These are phyloP conservation scores for Solanum hybrid DNA, from an alignment of 305 asterid genomes.

Conservation along the genomic window DNA sequence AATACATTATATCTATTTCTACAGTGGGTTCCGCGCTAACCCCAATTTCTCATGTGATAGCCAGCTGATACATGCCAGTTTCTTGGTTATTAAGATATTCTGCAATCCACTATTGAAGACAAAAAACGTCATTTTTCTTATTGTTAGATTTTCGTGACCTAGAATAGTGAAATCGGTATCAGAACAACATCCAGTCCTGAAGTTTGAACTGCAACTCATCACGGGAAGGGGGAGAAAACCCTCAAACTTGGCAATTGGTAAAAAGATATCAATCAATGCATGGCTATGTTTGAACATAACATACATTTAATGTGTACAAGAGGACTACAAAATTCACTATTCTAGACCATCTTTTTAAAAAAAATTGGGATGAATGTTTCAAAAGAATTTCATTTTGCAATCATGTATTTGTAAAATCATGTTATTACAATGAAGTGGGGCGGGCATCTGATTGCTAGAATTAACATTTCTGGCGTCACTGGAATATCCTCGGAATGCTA, in stretches of 20 bases:
- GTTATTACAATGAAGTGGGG: neutral
- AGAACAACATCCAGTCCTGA: too few species aligned
- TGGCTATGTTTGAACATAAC: neutral
- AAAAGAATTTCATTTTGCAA: neutral
- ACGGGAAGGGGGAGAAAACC: neutral
- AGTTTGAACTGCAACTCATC: too few species aligned
- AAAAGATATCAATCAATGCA: neutral
- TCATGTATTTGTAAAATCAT: conserved; percentile 18
- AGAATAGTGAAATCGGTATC: too few species aligned
- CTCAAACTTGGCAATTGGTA: too few species aligned
- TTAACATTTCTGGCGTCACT: neutral
- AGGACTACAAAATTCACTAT: neutral
- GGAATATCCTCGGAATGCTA: neutral
- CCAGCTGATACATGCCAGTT: too few species aligned
- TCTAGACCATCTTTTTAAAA: neutral
- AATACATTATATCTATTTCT: neutral
- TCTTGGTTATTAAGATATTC: too few species aligned
- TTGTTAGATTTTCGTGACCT: too few species aligned
- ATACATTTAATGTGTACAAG: neutral
- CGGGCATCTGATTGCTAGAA: neutral
- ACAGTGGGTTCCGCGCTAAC: too few species aligned
- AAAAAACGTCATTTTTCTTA: too few species aligned
- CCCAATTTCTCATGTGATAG: too few species aligned
- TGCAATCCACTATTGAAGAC: too few species aligned
- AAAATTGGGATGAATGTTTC: neutral